Percentiles rank a stretch among this genome's conserved stretches.
Evolutionary conservation across 345 rosid genomes (phyloP).

Genomic region (Xanthoceras sorbifolium): DNA sequence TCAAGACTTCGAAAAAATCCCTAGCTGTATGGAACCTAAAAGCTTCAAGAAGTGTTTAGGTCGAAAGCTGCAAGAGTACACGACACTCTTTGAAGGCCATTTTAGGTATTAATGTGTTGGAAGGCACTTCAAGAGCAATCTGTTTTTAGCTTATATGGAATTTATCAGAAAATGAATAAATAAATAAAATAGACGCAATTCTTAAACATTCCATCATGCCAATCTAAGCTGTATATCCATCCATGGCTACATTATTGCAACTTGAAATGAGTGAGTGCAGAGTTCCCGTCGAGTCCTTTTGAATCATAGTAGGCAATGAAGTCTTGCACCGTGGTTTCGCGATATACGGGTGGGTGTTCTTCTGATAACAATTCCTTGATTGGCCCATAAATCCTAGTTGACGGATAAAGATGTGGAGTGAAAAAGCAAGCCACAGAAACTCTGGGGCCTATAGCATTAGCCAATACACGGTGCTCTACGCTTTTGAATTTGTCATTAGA

Average conservation of each 20-base stretch:
- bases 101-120: no score
- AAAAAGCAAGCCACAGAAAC: conserved; percentile 40
- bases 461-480: conserved; percentile 47
- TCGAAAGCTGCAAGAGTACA: no score
- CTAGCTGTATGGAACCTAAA: no score
- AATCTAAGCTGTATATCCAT: neutral
- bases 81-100: no score
- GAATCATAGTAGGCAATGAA: conserved; percentile 13
- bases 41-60: no score
- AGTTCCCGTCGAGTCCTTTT: conserved; percentile 44
- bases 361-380: conserved; percentile 47
- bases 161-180: no score
- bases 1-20: neutral
- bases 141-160: no score
- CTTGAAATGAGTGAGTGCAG: conserved; percentile 40
- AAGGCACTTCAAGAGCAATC: no score
- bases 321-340: conserved; percentile 32
- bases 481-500: conserved; percentile 48
- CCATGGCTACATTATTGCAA: conserved; percentile 17
- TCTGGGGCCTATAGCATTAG: conserved; percentile 39
- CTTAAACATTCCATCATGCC: neutral
- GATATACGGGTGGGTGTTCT: conserved; percentile 36
- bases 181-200: no score
- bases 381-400: conserved; percentile 34
- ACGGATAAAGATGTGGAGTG: conserved; percentile 5